Evolutionary conservation across 352 stramenopile genomes (phyloP).

Genomic region (Poterioochromonas sp.): DNA sequence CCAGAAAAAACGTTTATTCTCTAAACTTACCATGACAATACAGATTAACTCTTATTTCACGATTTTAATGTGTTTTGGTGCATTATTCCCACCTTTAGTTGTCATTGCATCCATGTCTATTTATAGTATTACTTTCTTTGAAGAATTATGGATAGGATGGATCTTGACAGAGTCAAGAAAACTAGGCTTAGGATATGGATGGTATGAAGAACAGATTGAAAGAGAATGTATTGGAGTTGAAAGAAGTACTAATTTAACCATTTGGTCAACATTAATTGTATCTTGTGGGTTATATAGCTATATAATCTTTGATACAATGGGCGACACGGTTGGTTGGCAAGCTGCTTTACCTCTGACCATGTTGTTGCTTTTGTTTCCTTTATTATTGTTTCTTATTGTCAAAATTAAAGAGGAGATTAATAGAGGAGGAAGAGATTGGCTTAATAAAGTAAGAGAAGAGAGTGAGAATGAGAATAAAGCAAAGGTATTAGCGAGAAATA

Average conservation of each 20-base stretch:
- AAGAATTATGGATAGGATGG: background rate
- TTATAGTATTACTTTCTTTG: background rate
- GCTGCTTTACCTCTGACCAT: background rate
- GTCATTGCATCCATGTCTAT: background rate
- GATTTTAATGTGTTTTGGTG: slow-evolving; percentile 1
- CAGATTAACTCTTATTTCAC: background rate
- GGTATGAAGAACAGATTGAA: background rate
- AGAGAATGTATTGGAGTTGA: background rate
- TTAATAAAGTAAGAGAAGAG: too few species aligned
- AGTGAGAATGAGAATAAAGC: too few species aligned
- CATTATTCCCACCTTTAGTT: slow-evolving; percentile 11
- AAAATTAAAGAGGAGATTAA: too few species aligned
- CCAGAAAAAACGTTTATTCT: too few species aligned
- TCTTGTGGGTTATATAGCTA: background rate
- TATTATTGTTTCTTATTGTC: background rate
- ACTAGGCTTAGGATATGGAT: background rate
- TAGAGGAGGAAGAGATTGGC: too few species aligned
- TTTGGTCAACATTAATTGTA: background rate
- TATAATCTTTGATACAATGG: slow-evolving; percentile 3
- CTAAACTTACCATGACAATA: background rate
- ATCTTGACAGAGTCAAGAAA: background rate
- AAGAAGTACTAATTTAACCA: background rate
- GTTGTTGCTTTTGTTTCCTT: background rate
- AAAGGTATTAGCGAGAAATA: too few species aligned
- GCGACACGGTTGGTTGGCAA: background rate